phyloP scores from a whole-genome alignment of 805 yeast species.

The Starmera quercuum region DNA sequence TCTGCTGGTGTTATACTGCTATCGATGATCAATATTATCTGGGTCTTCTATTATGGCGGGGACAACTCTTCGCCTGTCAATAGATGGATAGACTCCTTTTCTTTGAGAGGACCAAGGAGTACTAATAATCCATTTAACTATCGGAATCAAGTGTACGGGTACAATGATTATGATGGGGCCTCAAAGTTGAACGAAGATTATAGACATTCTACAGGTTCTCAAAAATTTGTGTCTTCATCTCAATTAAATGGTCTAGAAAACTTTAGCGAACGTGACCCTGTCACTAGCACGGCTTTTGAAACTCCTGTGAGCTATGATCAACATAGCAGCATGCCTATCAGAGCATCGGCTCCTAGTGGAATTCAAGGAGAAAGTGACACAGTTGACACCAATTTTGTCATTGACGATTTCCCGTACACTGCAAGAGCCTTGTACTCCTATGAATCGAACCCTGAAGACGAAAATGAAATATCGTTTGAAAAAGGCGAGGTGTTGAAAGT shows the following conservation, averaged over 20 bases:
- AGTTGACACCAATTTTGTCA: slow-evolving; percentile 18
- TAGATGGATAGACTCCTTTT: slow-evolving; percentile 77
- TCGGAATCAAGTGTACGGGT: slow-evolving; percentile 5
- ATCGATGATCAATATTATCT: slow-evolving; percentile 72
- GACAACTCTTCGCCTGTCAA: slow-evolving; percentile 85
- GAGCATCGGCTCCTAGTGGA: slow-evolving; percentile 9
- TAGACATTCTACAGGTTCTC: slow-evolving; percentile 12
- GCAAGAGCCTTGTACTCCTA: slow-evolving; percentile 86
- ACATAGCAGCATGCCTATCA: slow-evolving; percentile 4
- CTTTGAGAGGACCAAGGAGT: slow-evolving; percentile 42
- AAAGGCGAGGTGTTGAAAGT: slow-evolving; percentile 91
- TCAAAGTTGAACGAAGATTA: neutral
- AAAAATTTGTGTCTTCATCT: slow-evolving; percentile 37
- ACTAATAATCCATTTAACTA: slow-evolving; percentile 19
- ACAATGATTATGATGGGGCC: neutral
- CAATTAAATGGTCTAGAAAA: slow-evolving; percentile 59
- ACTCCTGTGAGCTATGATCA: slow-evolving; percentile 11
- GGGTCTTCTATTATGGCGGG: slow-evolving; percentile 88
- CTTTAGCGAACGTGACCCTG: slow-evolving; percentile 20
- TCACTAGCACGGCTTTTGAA: slow-evolving; percentile 3
- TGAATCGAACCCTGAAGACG: slow-evolving; percentile 87
- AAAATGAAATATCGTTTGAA: slow-evolving; percentile 82
- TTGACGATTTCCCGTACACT: slow-evolving; percentile 61
- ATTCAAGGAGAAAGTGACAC: slow-evolving; percentile 7
- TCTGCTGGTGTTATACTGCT: slow-evolving; percentile 87